phyloP scores from a whole-genome alignment of 805 yeast species.

The Saccharomycopsis selenospora region DNA sequence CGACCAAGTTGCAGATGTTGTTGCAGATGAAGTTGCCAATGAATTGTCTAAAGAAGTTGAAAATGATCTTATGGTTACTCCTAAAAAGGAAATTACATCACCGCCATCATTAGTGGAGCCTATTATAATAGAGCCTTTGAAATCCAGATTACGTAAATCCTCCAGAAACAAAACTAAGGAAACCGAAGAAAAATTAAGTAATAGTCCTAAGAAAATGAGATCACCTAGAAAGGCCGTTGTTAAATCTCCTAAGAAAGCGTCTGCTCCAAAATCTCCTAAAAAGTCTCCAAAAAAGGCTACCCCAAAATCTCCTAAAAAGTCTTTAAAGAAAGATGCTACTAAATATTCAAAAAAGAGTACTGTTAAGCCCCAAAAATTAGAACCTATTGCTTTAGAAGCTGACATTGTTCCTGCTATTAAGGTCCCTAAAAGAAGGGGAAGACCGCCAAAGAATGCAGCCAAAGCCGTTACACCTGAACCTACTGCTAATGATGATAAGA shows the following conservation, averaged over 20 bases:
- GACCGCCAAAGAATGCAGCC: constrained; percentile 19
- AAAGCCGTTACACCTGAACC: not conserved
- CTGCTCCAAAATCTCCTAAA: not conserved
- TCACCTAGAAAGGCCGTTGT: not conserved
- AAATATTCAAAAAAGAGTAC: not conserved
- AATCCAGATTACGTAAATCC: constrained; percentile 4
- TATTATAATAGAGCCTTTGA: not conserved
- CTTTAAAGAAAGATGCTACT: not conserved
- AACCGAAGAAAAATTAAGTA: not conserved
- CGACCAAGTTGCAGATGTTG: constrained; percentile 52
- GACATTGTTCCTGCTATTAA: constrained; percentile 8
- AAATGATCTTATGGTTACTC: constrained; percentile 33
- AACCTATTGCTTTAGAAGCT: not conserved
- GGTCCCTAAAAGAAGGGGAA: constrained; percentile 19
- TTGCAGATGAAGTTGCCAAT: constrained; percentile 28
- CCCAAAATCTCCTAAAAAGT: too few species aligned
- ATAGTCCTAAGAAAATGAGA: not conserved
- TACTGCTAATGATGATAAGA: not conserved
- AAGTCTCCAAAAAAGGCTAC: too few species aligned
- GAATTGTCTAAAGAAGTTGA: constrained; percentile 32
- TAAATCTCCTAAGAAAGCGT: not conserved
- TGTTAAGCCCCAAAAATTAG: not conserved
- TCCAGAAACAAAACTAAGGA: not conserved
- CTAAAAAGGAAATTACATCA: too few species aligned
- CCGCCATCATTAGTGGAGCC: not conserved